Percentiles rank a stretch among this genome's conserved stretches.
Evolutionary conservation across 2,329 filamentous ascomycete species (phyloP).

Genomic region (Colletotrichum musicola): DNA sequence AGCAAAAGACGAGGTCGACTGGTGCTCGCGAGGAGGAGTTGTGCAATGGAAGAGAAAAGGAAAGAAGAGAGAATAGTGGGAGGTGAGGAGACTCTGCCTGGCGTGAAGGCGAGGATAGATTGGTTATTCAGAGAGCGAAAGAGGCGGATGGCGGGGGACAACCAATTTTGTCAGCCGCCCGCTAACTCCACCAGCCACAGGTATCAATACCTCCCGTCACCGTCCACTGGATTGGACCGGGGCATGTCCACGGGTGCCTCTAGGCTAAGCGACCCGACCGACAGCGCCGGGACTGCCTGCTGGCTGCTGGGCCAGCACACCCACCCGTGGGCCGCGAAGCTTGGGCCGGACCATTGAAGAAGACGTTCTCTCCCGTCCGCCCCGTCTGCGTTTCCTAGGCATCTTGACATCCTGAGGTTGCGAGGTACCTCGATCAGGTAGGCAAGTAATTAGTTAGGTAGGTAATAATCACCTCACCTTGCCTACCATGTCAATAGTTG

Average conservation of each 20-base stretch:
- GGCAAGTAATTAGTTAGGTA: no score
- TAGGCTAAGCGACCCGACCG: not conserved
- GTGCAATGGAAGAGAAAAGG: slow-evolving; percentile 26
- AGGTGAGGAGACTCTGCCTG: slow-evolving; percentile 35
- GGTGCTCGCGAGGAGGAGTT: slow-evolving; percentile 8
- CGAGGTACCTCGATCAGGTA: no score
- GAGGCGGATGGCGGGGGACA: slow-evolving; percentile 41
- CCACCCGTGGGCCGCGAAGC: slow-evolving; percentile 11
- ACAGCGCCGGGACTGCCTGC: not conserved
- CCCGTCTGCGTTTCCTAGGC: slow-evolving; percentile 18
- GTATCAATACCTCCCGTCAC: slow-evolving; percentile 34
- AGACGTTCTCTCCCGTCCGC: slow-evolving; percentile 13
- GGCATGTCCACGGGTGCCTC: not conserved
- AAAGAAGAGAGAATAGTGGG: slow-evolving; percentile 15
- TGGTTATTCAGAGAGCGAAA: slow-evolving; percentile 38
- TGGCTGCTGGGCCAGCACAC: no score
- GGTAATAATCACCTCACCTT: no score
- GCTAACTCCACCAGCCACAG: slow-evolving; percentile 40
- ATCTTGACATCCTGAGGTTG: not conserved
- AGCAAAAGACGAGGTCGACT: slow-evolving; percentile 6
- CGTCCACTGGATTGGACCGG: no score
- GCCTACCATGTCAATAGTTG: no score
- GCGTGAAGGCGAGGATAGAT: slow-evolving; percentile 36
- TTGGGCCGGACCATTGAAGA: slow-evolving; percentile 23
- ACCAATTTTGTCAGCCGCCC: slow-evolving; percentile 42